These are phyloP conservation scores for Geotrichum carabidarum DNA, from an alignment of 1,139 yeast genomes.

Conservation along the genomic window DNA sequence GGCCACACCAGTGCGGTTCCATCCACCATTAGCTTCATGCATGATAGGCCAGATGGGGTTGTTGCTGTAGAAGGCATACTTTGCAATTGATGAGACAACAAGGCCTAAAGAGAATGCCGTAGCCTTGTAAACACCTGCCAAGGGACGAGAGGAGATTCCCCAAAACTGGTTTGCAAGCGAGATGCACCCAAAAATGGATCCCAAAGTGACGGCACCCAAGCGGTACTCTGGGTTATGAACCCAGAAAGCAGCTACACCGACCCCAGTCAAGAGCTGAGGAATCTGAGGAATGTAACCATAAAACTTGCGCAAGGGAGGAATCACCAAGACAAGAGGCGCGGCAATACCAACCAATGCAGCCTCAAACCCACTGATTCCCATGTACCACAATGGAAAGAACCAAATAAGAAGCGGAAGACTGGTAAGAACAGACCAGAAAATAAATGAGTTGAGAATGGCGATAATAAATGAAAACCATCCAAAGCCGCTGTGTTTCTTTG, in stretches of 20 bases:
- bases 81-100: constrained; percentile 64
- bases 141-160: constrained; percentile 44
- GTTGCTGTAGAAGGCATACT: constrained; percentile 72
- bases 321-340: constrained; percentile 52
- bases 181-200: constrained; percentile 58
- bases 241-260: constrained; percentile 74
- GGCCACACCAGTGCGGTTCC: constrained; percentile 64
- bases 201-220: constrained; percentile 60
- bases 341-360: constrained; percentile 56
- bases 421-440: constrained; percentile 81
- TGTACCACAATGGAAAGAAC: constrained; percentile 96
- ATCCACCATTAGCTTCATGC: constrained; percentile 82
- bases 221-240: constrained; percentile 64
- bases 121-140: constrained; percentile 49
- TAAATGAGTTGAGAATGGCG: constrained; percentile 40
- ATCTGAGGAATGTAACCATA: constrained; percentile 51
- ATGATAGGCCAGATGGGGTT: constrained; percentile 96
- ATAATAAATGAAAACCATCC: constrained; percentile 30
- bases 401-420: constrained; percentile 81
- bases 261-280: constrained; percentile 52
- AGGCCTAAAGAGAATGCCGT: constrained; percentile 69
- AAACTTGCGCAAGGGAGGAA: constrained; percentile 49
- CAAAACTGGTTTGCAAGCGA: constrained; percentile 59
- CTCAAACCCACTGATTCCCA: constrained; percentile 96
- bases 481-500: constrained; percentile 30